Conservation (phyloP, 345 rosid species). For the Eucalyptus urophylla region DNA sequence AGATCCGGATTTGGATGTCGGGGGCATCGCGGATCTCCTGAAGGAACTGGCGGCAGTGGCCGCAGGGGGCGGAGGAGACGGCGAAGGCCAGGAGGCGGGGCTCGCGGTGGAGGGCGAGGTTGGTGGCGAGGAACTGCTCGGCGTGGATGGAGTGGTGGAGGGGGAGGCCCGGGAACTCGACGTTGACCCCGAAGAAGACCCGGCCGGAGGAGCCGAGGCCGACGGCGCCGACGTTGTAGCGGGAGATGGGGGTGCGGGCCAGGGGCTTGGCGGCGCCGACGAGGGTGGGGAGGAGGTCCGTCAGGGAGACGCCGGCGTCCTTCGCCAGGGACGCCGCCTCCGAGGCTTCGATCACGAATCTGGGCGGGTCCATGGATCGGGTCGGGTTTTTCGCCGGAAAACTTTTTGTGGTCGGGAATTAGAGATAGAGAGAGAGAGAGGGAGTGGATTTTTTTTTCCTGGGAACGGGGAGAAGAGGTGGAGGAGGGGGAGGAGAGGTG, state of each 20-base stretch:
- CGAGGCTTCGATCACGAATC: constrained; percentile 50
- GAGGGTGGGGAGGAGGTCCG: constrained; percentile 53
- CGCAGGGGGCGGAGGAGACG: constrained; percentile 95
- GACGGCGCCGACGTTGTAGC: constrained; percentile 68
- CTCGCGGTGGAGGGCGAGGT: constrained; percentile 63
- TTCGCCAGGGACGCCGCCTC: constrained; percentile 70
- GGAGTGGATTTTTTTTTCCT: neutral
- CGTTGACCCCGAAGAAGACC: constrained; percentile 73
- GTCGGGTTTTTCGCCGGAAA: neutral
- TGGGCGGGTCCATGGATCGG: constrained; percentile 30
- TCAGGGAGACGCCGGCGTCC: constrained; percentile 26
- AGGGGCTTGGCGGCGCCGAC: constrained; percentile 51
- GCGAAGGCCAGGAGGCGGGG: constrained; percentile 37
- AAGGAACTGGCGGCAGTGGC: constrained; percentile 97
- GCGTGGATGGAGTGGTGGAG: constrained; percentile 92
- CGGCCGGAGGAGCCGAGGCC: constrained; percentile 88
- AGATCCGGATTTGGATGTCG: constrained; percentile 39
- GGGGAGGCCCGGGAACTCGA: constrained; percentile 90
- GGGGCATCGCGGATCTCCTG: constrained; percentile 76
- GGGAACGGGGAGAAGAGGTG: neutral
- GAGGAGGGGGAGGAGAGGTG: neutral
- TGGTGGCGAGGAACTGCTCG: constrained; percentile 91
- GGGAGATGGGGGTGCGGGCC: constrained; percentile 82
- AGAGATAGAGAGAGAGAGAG: neutral
- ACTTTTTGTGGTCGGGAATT: neutral